phyloP scores from a whole-genome alignment of 2,329 filamentous ascomycete genomes.

The Coniella lustricola region DNA sequence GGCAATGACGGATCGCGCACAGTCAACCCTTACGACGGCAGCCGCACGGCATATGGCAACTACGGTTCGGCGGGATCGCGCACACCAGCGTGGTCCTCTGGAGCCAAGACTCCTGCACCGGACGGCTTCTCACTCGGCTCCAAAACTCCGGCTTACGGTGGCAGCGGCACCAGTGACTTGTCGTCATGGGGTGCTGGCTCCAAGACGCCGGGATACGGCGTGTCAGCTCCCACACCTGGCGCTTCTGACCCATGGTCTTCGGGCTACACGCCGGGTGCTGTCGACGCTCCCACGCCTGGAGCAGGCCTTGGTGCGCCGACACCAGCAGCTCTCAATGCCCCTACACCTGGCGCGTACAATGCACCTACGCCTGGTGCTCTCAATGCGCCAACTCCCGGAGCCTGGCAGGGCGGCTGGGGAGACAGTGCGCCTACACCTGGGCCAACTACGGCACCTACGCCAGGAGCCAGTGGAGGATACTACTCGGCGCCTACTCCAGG shows the following conservation, averaged over 20 bases:
- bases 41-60: conserved; percentile 59
- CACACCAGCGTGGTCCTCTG: conserved; percentile 73
- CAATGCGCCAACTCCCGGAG: conserved; percentile 64
- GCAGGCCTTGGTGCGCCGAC: conserved; percentile 53
- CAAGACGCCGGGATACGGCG: conserved; percentile 70
- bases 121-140: conserved; percentile 60
- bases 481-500: conserved; percentile 60
- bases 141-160: conserved; percentile 58
- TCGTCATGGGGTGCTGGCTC: conserved; percentile 57
- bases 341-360: conserved; percentile 63
- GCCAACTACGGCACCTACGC: conserved; percentile 56
- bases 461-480: conserved; percentile 55
- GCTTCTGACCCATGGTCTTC: conserved; percentile 53
- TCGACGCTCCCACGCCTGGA: conserved; percentile 65
- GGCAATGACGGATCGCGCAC: conserved; percentile 53
- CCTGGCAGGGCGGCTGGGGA: conserved; percentile 53
- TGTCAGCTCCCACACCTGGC: conserved; percentile 51
- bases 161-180: conserved; percentile 38
- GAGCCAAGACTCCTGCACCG: conserved; percentile 62
- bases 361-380: conserved; percentile 55
- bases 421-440: conserved; percentile 63
- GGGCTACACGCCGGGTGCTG: conserved; percentile 43
- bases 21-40: conserved; percentile 66
- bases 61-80: conserved; percentile 47
- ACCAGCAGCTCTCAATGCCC: conserved; percentile 54